Conservation (phyloP, 176 grass and related monocot species). For the Phoenix roebelenii region DNA sequence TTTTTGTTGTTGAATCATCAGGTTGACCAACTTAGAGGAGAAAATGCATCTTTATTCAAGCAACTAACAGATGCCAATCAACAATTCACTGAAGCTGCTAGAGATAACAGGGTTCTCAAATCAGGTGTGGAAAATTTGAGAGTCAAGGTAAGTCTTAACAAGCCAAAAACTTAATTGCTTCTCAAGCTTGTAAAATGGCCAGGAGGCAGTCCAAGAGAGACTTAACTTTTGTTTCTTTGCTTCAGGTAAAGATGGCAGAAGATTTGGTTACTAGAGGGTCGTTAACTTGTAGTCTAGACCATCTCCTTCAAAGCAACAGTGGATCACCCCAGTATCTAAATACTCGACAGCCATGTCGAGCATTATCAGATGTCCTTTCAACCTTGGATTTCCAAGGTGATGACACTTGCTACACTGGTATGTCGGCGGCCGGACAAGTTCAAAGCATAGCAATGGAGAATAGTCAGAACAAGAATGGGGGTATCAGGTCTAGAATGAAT, state of each 20-base stretch:
- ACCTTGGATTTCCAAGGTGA: conserved; percentile 33
- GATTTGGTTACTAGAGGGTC: conserved; percentile 59
- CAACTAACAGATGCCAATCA: conserved; percentile 53
- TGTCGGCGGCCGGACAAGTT: conserved; percentile 24
- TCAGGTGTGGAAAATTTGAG: conserved; percentile 71
- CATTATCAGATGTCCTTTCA: conserved; percentile 38
- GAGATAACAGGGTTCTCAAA: conserved; percentile 77
- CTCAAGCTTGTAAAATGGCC: no score
- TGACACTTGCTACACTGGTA: conserved; percentile 22
- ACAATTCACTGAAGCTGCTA: conserved; percentile 55
- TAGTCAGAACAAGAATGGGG: not conserved
- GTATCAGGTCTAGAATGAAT: conserved; percentile 10
- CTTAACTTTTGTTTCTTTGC: not conserved
- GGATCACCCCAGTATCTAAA: conserved; percentile 52
- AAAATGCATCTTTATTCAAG: conserved; percentile 57
- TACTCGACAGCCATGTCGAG: conserved; percentile 39
- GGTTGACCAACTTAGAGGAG: conserved; percentile 59
- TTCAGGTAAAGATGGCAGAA: conserved; percentile 87
- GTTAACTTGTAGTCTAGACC: conserved; percentile 47
- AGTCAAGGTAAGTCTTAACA: conserved; percentile 41
- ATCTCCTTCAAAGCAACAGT: conserved; percentile 34
- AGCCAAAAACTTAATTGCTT: no score
- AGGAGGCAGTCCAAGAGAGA: no score
- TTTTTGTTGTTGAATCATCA: conserved; percentile 9
- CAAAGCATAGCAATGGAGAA: conserved; percentile 15